These are phyloP conservation scores for Sporothrix brunneoviolacea DNA, from an alignment of 2,329 filamentous ascomycete species.

Conservation along the genomic window DNA sequence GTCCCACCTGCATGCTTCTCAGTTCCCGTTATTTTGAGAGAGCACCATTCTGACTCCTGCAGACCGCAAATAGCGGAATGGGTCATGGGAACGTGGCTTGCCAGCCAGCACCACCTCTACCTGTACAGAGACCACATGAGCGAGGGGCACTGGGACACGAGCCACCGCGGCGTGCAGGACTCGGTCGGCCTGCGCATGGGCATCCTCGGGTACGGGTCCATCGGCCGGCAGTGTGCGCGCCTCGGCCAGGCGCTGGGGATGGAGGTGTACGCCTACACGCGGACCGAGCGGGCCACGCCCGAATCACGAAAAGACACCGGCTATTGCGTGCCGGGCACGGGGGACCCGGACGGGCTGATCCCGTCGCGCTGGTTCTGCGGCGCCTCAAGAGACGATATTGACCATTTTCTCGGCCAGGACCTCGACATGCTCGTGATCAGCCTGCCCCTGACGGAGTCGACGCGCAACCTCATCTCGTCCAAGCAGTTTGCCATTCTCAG, in stretches of 20 bases:
- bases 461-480: constrained; percentile 34
- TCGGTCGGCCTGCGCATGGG: constrained; percentile 20
- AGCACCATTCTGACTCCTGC: too few species aligned
- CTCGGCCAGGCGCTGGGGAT: constrained; percentile 57
- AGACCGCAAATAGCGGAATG: constrained; percentile 29
- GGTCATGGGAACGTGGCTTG: constrained; percentile 23
- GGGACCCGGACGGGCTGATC: constrained; percentile 33
- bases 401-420: constrained; percentile 34
- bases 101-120: constrained; percentile 18
- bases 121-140: too few species aligned
- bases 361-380: constrained; percentile 37
- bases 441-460: constrained; percentile 34
- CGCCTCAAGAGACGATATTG: constrained; percentile 26
- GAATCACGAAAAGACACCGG: constrained; percentile 52
- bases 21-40: too few species aligned
- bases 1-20: too few species aligned
- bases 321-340: constrained; percentile 58
- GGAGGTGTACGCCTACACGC: constrained; percentile 62
- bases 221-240: constrained; percentile 35
- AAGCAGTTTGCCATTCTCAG: constrained; percentile 25
- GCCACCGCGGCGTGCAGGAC: too few species aligned
- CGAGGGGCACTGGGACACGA: too few species aligned
- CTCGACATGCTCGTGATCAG: constrained; percentile 37
- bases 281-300: constrained; percentile 41
- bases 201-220: constrained; percentile 39